Base-by-base conservation (phyloP, 495 filamentous ascomycete species). In the Xylaria telfairii region DNA sequence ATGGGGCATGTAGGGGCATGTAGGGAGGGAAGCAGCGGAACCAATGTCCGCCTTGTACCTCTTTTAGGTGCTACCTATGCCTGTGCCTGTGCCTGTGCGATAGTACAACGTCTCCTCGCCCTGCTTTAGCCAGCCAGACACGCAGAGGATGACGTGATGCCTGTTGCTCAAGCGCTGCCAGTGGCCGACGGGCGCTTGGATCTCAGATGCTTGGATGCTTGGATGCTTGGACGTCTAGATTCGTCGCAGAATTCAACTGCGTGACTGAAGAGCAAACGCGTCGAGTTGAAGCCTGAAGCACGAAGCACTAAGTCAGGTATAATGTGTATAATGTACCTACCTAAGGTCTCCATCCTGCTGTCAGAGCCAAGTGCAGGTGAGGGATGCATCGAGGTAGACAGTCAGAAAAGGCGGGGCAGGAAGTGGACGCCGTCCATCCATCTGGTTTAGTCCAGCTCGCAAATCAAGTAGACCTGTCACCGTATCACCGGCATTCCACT, bases 141-240 rank as follows among this genome's bases (percentile, higher is more conserved):
- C 42, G 61, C 19, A 10, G 61, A 4, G 21, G 42, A 49, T 65
- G 62, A 65, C 62, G 62, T 65, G 62, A 65, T 37, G 26, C 12
- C 12, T 34, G 42, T 65, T 65, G 39, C 24, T 24, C 21, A 64
- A 24, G 26, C 5, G 32, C 41, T 32, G 6, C 41, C 26, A 32
- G 34, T 15, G 28, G 32, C 26, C 44, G 28, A 65, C 28, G 17
- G 2, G 10, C 49, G 24, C 7, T 30, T 34, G 8, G 42, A 34
- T 32, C 13, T 32, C n/a, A n/a, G n/a, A n/a, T n/a, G n/a, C n/a
- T n/a, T n/a, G n/a, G n/a, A n/a, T n/a, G n/a, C n/a, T n/a, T n/a
- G n/a, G n/a, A n/a, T n/a, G n/a, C n/a, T n/a, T n/a, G 3, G 34
- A 37, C 13, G 28, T 19, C 28, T 28, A 10, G 15, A 19, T 34